phyloP scores from a whole-genome alignment of 2,329 filamentous ascomycete species.

The Ophiosphaerella narmari region DNA sequence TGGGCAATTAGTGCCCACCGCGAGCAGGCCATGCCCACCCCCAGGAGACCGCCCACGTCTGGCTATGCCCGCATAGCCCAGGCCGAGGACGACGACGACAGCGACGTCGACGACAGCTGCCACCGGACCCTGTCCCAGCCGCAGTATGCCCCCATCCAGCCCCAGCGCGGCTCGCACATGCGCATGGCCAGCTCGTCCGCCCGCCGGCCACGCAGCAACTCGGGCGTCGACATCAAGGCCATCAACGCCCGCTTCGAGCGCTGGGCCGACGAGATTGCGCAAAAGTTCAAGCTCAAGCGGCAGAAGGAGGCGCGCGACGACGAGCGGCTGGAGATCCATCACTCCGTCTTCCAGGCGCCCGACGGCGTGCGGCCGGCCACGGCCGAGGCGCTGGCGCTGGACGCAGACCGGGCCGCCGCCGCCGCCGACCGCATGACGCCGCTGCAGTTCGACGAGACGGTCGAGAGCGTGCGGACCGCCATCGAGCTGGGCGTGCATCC shows the following conservation, averaged over 20 bases:
- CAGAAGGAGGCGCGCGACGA: slow-evolving; percentile 75
- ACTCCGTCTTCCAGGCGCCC: slow-evolving; percentile 93
- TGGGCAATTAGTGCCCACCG: too few species aligned
- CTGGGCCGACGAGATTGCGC: slow-evolving; percentile 98
- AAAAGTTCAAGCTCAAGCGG: slow-evolving; percentile 88
- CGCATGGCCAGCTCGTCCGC: slow-evolving; percentile 39
- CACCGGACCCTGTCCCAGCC: slow-evolving; percentile 45
- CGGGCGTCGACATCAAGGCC: slow-evolving; percentile 94
- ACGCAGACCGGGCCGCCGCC: slow-evolving; percentile 51
- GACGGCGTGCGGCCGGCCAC: slow-evolving; percentile 83
- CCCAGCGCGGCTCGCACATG: slow-evolving; percentile 51
- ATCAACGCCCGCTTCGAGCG: slow-evolving; percentile 94
- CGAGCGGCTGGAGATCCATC: slow-evolving; percentile 90
- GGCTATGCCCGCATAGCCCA: slow-evolving; percentile 59
- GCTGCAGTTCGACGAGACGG: slow-evolving; percentile 81
- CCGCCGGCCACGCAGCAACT: slow-evolving; percentile 70
- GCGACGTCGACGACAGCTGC: slow-evolving; percentile 45
- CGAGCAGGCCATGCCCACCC: slow-evolving; percentile 33
- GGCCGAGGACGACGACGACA: slow-evolving; percentile 54
- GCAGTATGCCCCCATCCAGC: slow-evolving; percentile 55
- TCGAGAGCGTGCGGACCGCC: slow-evolving; percentile 86
- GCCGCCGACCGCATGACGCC: slow-evolving; percentile 71
- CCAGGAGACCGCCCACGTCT: slow-evolving; percentile 50
- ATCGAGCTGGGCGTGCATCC: slow-evolving; percentile 92
- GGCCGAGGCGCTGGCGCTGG: slow-evolving; percentile 69